Percentiles rank a stretch among this genome's conserved stretches.
Conservation (phyloP, 1,139 yeast genomes). For the Debaryomyces robertsiae region DNA sequence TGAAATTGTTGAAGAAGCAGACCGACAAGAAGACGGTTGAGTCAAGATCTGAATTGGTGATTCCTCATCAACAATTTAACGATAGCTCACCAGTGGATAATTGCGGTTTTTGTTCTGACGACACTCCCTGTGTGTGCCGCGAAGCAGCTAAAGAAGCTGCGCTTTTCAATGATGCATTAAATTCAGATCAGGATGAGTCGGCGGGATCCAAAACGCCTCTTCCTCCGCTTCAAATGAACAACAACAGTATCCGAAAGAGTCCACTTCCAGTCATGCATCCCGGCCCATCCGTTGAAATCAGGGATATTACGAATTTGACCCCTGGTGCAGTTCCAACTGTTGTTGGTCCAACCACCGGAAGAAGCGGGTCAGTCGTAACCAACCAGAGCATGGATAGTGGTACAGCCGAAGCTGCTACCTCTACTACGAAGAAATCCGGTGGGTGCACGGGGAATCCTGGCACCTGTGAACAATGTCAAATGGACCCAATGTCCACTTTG, state of each 20-base stretch:
- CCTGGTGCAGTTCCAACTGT: conserved; percentile 48
- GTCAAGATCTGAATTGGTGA: conserved; percentile 3
- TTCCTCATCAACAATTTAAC: conserved; percentile 24
- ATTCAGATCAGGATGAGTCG: conserved; percentile 17
- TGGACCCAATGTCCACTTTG: conserved; percentile 85
- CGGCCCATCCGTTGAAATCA: conserved; percentile 59
- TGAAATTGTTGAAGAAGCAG: conserved; percentile 29
- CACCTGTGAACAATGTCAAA: conserved; percentile 79
- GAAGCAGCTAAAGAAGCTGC: conserved; percentile 73
- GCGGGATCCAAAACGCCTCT: conserved; percentile 29
- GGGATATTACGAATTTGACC: conserved; percentile 46
- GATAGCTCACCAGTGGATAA: conserved; percentile 64
- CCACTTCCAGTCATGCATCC: conserved; percentile 66
- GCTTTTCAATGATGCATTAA: conserved; percentile 32
- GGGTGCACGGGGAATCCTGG: conserved; percentile 92
- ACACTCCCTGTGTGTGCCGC: conserved; percentile 88
- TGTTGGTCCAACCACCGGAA: conserved; percentile 28
- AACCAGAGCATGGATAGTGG: conserved; percentile 7
- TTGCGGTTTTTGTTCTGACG: conserved; percentile 93
- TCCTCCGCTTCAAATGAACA: conserved; percentile 39
- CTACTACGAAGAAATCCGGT: conserved; percentile 19
- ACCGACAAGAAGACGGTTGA: conserved; percentile 4
- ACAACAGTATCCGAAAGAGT: conserved; percentile 29
- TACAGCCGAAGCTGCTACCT: conserved; percentile 13
- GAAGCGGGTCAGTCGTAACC: conserved; percentile 18